phyloP scores from a whole-genome alignment of 345 rosid species.

The Durio zibethinus region DNA sequence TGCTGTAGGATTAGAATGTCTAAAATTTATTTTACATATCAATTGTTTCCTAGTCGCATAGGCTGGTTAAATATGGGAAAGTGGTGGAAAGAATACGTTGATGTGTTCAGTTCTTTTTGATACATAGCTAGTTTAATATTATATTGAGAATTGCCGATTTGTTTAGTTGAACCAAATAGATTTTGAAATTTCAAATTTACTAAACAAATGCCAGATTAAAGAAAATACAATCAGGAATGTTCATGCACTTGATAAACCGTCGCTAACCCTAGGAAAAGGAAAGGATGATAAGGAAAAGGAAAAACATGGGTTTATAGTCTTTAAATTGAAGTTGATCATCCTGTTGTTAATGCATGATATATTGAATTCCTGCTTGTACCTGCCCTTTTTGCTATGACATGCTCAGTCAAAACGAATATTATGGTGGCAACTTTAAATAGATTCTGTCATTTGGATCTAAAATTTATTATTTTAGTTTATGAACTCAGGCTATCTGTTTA shows the following conservation, averaged over 20 bases:
- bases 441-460: neutral
- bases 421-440: neutral
- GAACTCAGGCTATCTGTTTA: slow-evolving; percentile 6
- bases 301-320: neutral
- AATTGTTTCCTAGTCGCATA: neutral
- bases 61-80: neutral
- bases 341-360: slow-evolving; percentile 1
- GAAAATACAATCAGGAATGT: neutral
- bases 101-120: neutral
- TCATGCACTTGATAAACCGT: neutral
- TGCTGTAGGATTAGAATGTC: neutral
- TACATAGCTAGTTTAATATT: neutral
- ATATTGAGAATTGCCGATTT: neutral
- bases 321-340: neutral
- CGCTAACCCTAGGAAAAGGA: neutral
- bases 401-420: neutral
- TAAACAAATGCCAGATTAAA: neutral
- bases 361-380: neutral
- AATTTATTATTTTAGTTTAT: neutral
- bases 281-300: neutral
- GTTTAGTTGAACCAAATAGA: neutral
- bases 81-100: neutral
- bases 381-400: neutral
- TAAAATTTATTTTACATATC: neutral
- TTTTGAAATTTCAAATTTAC: neutral